Conservation (phyloP, 352 stramenopile genomes). For the Phytophthora pini region DNA sequence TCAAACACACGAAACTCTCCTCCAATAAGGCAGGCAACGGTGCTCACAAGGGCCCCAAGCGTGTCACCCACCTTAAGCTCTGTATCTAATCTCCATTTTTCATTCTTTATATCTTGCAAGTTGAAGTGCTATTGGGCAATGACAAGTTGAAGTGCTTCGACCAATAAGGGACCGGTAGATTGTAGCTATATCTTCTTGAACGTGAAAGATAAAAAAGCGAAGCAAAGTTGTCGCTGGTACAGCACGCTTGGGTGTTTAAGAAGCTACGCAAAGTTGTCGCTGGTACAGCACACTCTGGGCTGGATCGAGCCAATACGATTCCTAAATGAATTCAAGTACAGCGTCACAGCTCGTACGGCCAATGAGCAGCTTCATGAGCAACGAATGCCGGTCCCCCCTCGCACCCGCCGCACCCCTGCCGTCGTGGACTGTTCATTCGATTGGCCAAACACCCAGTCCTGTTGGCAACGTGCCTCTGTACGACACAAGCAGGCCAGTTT, state of each 20-base stretch:
- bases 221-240: neutral
- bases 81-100: conserved; percentile 16
- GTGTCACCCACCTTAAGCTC: conserved; percentile 17
- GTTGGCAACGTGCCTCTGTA: no score
- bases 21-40: conserved; percentile 9
- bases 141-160: neutral
- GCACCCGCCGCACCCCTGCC: no score
- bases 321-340: no score
- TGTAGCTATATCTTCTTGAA: neutral
- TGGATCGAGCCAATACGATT: no score
- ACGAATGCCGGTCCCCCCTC: neutral
- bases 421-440: neutral
- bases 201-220: no score
- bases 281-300: neutral
- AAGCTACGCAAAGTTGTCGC: no score
- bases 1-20: conserved; percentile 59
- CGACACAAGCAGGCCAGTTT: no score
- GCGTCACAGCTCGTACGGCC: neutral
- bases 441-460: neutral
- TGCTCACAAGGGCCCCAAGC: conserved; percentile 5
- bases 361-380: neutral
- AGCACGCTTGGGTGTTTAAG: no score
- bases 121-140: conserved; percentile 3
- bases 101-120: neutral
- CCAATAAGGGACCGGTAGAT: neutral